Conservation (phyloP, 441 rosid species). For the Breynia disticha region DNA sequence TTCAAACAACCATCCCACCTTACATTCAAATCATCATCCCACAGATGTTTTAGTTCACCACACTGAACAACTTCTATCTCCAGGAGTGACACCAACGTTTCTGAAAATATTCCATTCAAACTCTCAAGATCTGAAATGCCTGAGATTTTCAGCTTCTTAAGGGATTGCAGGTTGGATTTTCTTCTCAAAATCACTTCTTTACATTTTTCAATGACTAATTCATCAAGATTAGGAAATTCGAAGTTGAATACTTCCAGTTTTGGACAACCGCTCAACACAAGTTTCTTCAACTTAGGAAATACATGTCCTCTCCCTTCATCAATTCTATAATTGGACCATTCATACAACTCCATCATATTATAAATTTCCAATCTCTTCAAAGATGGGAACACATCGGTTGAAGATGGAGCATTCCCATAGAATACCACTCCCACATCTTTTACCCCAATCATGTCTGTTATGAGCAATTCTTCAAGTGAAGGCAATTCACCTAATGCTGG, state of each 20-base stretch:
- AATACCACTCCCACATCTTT: slow-evolving; percentile 3
- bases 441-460: slow-evolving; percentile 3
- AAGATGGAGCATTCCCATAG: not conserved
- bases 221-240: not conserved
- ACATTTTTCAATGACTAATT: slow-evolving; percentile 4
- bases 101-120: too few species aligned
- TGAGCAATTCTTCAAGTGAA: slow-evolving; percentile 5
- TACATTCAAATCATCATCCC: too few species aligned
- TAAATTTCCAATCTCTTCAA: slow-evolving; percentile 2
- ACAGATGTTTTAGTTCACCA: too few species aligned
- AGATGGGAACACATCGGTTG: not conserved
- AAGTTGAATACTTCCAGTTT: not conserved
- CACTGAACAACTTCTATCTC: too few species aligned
- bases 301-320: not conserved
- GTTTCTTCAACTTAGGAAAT: slow-evolving; percentile 4
- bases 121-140: too few species aligned
- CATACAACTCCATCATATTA: slow-evolving; percentile 8
- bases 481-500: slow-evolving; percentile 16
- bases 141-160: too few species aligned
- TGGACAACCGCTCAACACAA: not conserved
- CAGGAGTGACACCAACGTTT: too few species aligned
- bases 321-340: slow-evolving; percentile 1
- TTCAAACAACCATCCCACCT: not conserved
- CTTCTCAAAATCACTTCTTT: not conserved
- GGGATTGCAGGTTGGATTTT: not conserved